Evolutionary conservation across 2,329 filamentous ascomycete genomes (phyloP).

Genomic region (Amylocarpus encephaloides): DNA sequence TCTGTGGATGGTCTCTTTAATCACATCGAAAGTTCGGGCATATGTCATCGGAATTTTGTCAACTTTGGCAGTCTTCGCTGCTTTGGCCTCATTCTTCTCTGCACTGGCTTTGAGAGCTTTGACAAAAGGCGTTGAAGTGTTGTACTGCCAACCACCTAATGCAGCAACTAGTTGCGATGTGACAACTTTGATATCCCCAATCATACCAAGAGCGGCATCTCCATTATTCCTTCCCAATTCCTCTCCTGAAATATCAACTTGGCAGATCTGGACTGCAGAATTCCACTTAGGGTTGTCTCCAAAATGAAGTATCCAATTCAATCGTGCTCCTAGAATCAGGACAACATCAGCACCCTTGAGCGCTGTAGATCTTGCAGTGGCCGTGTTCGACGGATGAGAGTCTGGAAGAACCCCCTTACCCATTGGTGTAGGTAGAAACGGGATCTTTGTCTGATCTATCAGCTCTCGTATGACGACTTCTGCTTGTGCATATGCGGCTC

Average conservation of each 20-base stretch:
- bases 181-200: conserved; percentile 46
- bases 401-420: conserved; percentile 52
- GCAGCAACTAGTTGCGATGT: conserved; percentile 39
- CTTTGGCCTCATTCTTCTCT: conserved; percentile 41
- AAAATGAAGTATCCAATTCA: conserved; percentile 55
- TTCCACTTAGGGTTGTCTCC: conserved; percentile 50
- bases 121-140: conserved; percentile 32
- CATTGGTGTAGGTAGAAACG: conserved; percentile 53
- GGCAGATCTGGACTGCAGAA: conserved; percentile 42
- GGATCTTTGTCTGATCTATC: conserved; percentile 42
- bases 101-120: conserved; percentile 32
- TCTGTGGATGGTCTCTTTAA: conserved; percentile 42
- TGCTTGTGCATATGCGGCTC: conserved; percentile 46
- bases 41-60: conserved; percentile 42
- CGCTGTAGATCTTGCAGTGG: conserved; percentile 47
- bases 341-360: conserved; percentile 49
- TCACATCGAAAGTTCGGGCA: conserved; percentile 44
- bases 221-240: conserved; percentile 42
- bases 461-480: conserved; percentile 40
- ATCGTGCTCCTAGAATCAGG: conserved; percentile 45
- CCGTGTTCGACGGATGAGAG: conserved; percentile 45
- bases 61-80: conserved; percentile 36
- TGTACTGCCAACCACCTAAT: conserved; percentile 40
- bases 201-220: conserved; percentile 41
- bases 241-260: conserved; percentile 47